Evolutionary conservation across 768 basidiomycete genomes (phyloP).

Genomic region (Termitomyces eurrhizus): DNA sequence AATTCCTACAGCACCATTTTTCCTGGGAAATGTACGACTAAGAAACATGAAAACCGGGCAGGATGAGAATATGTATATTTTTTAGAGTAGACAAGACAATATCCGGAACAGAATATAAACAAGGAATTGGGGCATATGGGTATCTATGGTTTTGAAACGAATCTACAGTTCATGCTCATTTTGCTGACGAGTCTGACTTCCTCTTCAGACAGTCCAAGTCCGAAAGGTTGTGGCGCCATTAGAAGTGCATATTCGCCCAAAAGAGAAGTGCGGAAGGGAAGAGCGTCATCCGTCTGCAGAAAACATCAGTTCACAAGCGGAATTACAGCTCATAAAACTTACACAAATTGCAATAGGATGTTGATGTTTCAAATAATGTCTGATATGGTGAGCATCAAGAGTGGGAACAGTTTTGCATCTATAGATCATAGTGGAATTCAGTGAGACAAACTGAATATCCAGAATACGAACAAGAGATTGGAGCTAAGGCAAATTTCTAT

Average conservation of each 20-base stretch:
- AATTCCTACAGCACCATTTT: not conserved
- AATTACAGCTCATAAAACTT: not conserved
- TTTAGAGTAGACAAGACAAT: not conserved
- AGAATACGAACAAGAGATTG: slow-evolving; percentile 59
- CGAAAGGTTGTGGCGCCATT: slow-evolving; percentile 65
- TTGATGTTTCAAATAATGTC: slow-evolving; percentile 53
- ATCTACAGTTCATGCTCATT: slow-evolving; percentile 54
- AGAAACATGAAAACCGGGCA: too few species aligned
- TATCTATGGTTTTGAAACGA: slow-evolving; percentile 2
- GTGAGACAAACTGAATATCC: not conserved
- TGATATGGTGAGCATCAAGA: slow-evolving; percentile 71
- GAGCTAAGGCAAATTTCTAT: slow-evolving; percentile 83
- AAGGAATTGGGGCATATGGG: not conserved
- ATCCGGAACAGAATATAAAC: not conserved
- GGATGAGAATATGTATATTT: not conserved
- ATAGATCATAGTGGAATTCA: not conserved
- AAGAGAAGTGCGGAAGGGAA: slow-evolving; percentile 73
- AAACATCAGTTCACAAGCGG: not conserved
- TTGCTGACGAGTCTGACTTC: slow-evolving; percentile 55
- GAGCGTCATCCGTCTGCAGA: slow-evolving; percentile 73
- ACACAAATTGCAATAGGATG: slow-evolving; percentile 81
- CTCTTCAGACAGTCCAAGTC: slow-evolving; percentile 59
- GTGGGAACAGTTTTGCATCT: slow-evolving; percentile 67
- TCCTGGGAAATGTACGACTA: not conserved
- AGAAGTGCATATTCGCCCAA: slow-evolving; percentile 78